phyloP scores from a whole-genome alignment of 192 early-diverging fungal genomes.

The Coemansia sp. region DNA sequence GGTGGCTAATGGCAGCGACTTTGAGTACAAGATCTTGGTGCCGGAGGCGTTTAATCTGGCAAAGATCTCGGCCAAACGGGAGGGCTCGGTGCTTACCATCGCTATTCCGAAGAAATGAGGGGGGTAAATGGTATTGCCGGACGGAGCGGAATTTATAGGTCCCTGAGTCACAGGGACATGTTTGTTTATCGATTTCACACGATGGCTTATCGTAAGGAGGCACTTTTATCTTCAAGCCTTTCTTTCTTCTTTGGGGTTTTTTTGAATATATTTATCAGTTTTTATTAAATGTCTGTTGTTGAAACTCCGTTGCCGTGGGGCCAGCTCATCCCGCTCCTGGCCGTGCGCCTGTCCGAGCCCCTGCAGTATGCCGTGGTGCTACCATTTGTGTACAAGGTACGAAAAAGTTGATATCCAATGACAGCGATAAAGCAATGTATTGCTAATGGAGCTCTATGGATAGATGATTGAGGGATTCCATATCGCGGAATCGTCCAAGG shows the following conservation, averaged over 20 bases:
- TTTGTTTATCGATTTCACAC: neutral
- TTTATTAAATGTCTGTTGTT: neutral
- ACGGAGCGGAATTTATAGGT: neutral
- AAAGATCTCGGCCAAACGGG: slow-evolving; percentile 23
- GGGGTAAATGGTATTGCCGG: slow-evolving; percentile 1
- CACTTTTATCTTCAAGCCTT: neutral
- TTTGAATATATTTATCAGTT: slow-evolving; percentile 1
- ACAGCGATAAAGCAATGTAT: too few relatives aligned
- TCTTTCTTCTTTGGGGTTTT: slow-evolving; percentile 1
- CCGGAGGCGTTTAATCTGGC: slow-evolving; percentile 9
- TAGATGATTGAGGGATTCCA: slow-evolving; percentile 16
- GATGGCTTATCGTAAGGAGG: neutral
- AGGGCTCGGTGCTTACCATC: slow-evolving; percentile 18
- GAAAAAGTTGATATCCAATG: neutral
- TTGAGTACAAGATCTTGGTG: slow-evolving; percentile 31
- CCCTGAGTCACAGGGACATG: neutral
- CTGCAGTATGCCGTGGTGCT: slow-evolving; percentile 73
- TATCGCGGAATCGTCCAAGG: slow-evolving; percentile 66
- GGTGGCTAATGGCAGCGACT: slow-evolving; percentile 10
- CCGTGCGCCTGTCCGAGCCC: slow-evolving; percentile 62
- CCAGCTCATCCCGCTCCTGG: slow-evolving; percentile 27
- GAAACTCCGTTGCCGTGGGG: slow-evolving; percentile 48
- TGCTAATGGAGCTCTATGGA: too few relatives aligned
- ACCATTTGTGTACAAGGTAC: slow-evolving; percentile 26
- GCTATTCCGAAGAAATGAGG: slow-evolving; percentile 17